phyloP scores from a whole-genome alignment of 257 asterid genomes.

The Schizonepeta tenuifolia region DNA sequence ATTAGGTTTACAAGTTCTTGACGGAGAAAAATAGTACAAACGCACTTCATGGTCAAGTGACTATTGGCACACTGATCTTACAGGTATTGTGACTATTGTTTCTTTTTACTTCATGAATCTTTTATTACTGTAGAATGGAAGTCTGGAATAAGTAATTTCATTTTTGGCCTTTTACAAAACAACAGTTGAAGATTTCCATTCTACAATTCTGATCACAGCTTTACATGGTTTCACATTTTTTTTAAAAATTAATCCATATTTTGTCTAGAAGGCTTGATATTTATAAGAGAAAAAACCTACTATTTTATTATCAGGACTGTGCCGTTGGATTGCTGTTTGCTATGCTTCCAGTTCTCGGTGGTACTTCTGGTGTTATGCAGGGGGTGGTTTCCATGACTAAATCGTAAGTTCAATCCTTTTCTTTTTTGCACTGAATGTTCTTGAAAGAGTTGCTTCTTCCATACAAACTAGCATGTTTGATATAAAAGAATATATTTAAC shows the following conservation, averaged over 20 bases:
- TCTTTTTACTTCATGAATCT: slow-evolving; percentile 17
- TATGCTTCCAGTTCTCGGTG: slow-evolving; percentile 97
- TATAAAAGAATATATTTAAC: not conserved
- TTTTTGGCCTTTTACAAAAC: slow-evolving; percentile 1
- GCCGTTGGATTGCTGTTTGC: slow-evolving; percentile 99
- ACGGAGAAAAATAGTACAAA: slow-evolving; percentile 84
- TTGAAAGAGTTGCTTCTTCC: not conserved
- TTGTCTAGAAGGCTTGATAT: slow-evolving; percentile 4
- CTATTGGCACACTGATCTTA: slow-evolving; percentile 90
- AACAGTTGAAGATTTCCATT: slow-evolving; percentile 28
- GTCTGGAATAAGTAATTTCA: not conserved
- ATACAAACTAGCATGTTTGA: slow-evolving; percentile 20
- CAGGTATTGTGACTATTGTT: slow-evolving; percentile 64
- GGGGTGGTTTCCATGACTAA: slow-evolving; percentile 96
- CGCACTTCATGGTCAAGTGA: slow-evolving; percentile 97
- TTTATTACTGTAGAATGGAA: slow-evolving; percentile 14
- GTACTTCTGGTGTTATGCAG: slow-evolving; percentile 91
- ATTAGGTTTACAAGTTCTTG: slow-evolving; percentile 66
- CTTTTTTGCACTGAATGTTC: slow-evolving; percentile 16
- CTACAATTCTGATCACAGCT: not conserved
- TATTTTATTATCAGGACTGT: slow-evolving; percentile 72
- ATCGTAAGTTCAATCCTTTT: slow-evolving; percentile 60
- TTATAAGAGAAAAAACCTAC: not conserved
- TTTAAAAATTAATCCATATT: slow-evolving; percentile 8
- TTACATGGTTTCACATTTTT: slow-evolving; percentile 1